Percentiles rank a stretch among this genome's conserved stretches.
Conservation (phyloP, 1,284 basidiomycete genomes). For the Fistulinella cinereoalba region DNA sequence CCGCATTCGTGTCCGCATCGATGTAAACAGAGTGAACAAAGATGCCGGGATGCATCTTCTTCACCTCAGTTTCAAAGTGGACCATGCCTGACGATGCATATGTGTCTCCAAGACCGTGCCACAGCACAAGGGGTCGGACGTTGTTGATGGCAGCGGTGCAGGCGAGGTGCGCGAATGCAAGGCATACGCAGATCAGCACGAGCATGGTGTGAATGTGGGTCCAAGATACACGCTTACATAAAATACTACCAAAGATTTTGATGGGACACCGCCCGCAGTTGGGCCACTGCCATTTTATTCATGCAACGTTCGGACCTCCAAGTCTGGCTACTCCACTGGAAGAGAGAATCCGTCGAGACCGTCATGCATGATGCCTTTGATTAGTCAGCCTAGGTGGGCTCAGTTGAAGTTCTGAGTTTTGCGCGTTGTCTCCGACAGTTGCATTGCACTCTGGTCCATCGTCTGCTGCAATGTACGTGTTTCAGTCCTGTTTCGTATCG, state of each 20-base stretch:
- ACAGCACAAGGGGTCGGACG: slow-evolving; percentile 79
- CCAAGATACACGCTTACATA: slow-evolving; percentile 9
- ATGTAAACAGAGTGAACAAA: slow-evolving; percentile 84
- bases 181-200: slow-evolving; percentile 5
- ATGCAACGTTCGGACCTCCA: too few species aligned
- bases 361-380: too few species aligned
- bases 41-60: slow-evolving; percentile 76
- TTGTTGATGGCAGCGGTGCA: slow-evolving; percentile 14
- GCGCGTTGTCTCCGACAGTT: too few species aligned
- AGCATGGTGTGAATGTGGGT: slow-evolving; percentile 13
- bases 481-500: too few species aligned
- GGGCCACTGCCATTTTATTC: too few species aligned
- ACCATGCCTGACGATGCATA: slow-evolving; percentile 66
- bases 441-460: too few species aligned
- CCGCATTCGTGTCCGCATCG: slow-evolving; percentile 62
- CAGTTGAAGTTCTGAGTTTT: too few species aligned
- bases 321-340: too few species aligned
- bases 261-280: too few species aligned
- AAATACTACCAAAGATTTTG: background rate
- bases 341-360: too few species aligned
- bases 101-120: slow-evolving; percentile 89
- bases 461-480: too few species aligned
- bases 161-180: slow-evolving; percentile 11
- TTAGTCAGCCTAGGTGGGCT: too few species aligned
- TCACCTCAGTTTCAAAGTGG: slow-evolving; percentile 64